Evolutionary conservation across 2,329 filamentous ascomycete genomes (phyloP).

Genomic region (Aureobasidium namibiae): DNA sequence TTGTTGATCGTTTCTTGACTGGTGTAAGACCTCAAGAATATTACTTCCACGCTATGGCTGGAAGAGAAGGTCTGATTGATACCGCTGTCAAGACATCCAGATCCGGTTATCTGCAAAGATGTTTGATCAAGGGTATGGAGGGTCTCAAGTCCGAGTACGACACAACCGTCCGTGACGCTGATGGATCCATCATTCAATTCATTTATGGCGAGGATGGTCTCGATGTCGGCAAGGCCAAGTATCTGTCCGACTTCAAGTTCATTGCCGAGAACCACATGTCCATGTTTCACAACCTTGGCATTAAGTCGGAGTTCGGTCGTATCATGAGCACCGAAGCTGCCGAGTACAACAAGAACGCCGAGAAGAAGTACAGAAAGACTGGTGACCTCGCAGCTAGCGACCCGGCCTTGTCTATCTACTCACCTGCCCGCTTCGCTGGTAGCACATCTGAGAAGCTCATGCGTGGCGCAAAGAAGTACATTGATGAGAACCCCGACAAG

Average conservation of each 20-base stretch:
- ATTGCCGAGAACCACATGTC: constrained; percentile 78
- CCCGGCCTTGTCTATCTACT: constrained; percentile 63
- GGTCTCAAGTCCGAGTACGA: constrained; percentile 89
- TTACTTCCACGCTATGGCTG: constrained; percentile 99
- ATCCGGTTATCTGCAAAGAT: constrained; percentile 92
- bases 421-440: constrained; percentile 70
- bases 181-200: constrained; percentile 90
- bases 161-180: constrained; percentile 84
- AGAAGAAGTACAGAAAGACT: constrained; percentile 74
- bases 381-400: constrained; percentile 61
- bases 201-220: constrained; percentile 94
- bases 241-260: constrained; percentile 84
- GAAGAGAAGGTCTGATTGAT: constrained; percentile 95
- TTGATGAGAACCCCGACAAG: constrained; percentile 63
- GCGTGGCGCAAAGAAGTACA: constrained; percentile 61
- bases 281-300: constrained; percentile 66
- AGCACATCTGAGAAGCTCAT: constrained; percentile 87
- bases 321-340: constrained; percentile 60
- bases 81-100: constrained; percentile 97
- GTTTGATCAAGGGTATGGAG: constrained; percentile 98
- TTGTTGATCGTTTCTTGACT: constrained; percentile 93
- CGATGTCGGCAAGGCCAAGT: constrained; percentile 89
- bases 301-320: constrained; percentile 42
- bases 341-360: constrained; percentile 54
- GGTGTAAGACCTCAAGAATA: constrained; percentile 96